Evolutionary conservation across 2,329 filamentous ascomycete genomes (phyloP).

Genomic region (Tolypocladium tropicale): DNA sequence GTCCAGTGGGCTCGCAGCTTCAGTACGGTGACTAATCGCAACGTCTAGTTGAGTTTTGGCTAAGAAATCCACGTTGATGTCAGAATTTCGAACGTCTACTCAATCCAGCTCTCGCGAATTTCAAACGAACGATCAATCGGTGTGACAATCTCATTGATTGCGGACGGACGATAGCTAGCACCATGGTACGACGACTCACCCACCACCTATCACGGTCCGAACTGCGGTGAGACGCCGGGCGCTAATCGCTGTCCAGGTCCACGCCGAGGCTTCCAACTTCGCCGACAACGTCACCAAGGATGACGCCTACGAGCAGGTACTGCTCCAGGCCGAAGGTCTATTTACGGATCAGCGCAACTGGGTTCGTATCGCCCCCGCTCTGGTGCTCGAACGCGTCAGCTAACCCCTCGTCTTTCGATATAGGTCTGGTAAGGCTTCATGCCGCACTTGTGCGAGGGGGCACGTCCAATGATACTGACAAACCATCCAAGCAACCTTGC

Average conservation of each 20-base stretch:
- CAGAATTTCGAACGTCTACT: neutral
- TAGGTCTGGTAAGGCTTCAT: conserved; percentile 12
- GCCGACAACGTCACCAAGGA: conserved; percentile 54
- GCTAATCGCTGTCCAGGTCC: conserved; percentile 39
- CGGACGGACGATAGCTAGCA: neutral
- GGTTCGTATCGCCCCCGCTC: conserved; percentile 37
- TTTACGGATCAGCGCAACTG: conserved; percentile 69
- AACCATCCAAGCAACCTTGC: conserved; percentile 53
- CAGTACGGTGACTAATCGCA: conserved; percentile 6
- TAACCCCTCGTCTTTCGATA: neutral
- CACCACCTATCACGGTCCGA: neutral
- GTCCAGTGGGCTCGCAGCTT: neutral
- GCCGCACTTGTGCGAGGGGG: neutral
- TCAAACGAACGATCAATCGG: neutral
- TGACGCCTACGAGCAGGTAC: conserved; percentile 63
- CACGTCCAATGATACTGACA: neutral
- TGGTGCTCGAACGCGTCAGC: neutral
- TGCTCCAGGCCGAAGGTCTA: conserved; percentile 58
- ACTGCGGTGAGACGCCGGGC: neutral
- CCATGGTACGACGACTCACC: neutral
- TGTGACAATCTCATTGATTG: neutral
- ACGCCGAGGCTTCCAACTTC: conserved; percentile 73
- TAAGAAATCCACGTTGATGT: conserved; percentile 3
- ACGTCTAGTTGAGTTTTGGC: neutral
- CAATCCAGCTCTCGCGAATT: neutral